A percentile compares a stretch with the other conserved stretches of the same genome.
These are phyloP conservation scores for Carex arenaria DNA, from an alignment of 202 grass and related monocot genomes.

Conservation along the genomic window DNA sequence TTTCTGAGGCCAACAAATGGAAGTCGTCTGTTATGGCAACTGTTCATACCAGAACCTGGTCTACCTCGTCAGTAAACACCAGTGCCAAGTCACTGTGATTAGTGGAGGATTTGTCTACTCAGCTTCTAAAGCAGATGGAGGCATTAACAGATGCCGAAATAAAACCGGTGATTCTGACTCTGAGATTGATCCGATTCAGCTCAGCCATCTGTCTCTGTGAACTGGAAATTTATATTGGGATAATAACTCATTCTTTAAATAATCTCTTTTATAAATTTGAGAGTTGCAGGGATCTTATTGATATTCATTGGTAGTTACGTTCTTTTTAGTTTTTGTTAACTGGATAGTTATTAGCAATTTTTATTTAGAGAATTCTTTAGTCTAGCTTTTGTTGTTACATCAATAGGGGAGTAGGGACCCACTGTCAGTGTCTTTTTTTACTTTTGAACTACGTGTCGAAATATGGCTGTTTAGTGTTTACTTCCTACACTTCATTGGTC, in stretches of 20 bases:
- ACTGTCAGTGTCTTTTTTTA: not conserved
- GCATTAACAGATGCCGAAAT: not conserved
- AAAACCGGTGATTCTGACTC: too few relatives aligned
- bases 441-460: not conserved
- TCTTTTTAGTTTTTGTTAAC: not conserved
- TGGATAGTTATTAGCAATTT: not conserved
- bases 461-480: too few relatives aligned
- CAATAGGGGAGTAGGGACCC: not conserved
- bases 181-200: not conserved
- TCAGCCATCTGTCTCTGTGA: not conserved
- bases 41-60: not conserved
- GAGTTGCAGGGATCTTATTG: not conserved
- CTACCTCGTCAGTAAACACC: not conserved
- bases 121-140: not conserved
- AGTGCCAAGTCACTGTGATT: not conserved
- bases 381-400: not conserved
- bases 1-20: not conserved
- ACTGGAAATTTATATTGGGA: constrained; percentile 11
- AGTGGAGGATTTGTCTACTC: not conserved
- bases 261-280: not conserved
- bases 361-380: not conserved
- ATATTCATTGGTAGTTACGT: not conserved
- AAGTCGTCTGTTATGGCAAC: not conserved
- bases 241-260: constrained; percentile 4
- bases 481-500: too few relatives aligned